A percentile compares a stretch with the other conserved stretches of the same genome.
These are phyloP conservation scores for Mortierella sp. DNA, from an alignment of 371 early-diverging fungal genomes.

Conservation along the genomic window DNA sequence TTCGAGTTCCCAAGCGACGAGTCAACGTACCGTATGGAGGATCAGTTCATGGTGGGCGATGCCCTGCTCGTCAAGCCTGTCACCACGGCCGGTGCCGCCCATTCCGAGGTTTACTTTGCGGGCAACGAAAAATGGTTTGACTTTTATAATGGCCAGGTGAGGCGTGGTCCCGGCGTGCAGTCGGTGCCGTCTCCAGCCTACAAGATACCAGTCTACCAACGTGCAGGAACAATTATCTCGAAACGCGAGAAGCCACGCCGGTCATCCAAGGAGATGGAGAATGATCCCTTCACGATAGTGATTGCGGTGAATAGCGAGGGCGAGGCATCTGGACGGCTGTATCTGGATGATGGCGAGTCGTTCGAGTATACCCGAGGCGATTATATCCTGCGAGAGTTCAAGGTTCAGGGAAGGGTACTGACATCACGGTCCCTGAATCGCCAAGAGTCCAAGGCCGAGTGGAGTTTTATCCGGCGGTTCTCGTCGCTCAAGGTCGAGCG, in stretches of 20 bases:
- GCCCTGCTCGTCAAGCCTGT: constrained; percentile 86
- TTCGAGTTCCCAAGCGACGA: constrained; percentile 86
- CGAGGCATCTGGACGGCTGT: constrained; percentile 81
- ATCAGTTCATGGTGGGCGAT: constrained; percentile 88
- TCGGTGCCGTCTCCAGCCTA: constrained; percentile 78
- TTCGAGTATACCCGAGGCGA: constrained; percentile 77
- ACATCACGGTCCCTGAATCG: constrained; percentile 44
- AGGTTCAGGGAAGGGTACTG: constrained; percentile 56
- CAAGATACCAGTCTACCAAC: constrained; percentile 85
- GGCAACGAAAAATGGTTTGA: constrained; percentile 59
- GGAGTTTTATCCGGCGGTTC: constrained; percentile 3
- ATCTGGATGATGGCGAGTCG: constrained; percentile 92
- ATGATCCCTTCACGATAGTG: constrained; percentile 93
- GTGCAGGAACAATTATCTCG: constrained; percentile 91
- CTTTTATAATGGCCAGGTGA: constrained; percentile 62
- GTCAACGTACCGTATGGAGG: constrained; percentile 77
- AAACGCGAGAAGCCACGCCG: constrained; percentile 90
- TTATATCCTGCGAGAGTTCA: constrained; percentile 68
- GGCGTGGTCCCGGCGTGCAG: constrained; percentile 62
- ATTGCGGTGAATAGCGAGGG: constrained; percentile 82
- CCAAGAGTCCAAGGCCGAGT: background rate
- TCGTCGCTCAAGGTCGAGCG: constrained; percentile 3
- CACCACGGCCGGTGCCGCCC: constrained; percentile 64
- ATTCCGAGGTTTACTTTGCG: constrained; percentile 81
- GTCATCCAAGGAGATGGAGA: constrained; percentile 81